These are phyloP conservation scores for Eutrema yunnanense DNA, from an alignment of 345 rosid species.

Conservation along the genomic window DNA sequence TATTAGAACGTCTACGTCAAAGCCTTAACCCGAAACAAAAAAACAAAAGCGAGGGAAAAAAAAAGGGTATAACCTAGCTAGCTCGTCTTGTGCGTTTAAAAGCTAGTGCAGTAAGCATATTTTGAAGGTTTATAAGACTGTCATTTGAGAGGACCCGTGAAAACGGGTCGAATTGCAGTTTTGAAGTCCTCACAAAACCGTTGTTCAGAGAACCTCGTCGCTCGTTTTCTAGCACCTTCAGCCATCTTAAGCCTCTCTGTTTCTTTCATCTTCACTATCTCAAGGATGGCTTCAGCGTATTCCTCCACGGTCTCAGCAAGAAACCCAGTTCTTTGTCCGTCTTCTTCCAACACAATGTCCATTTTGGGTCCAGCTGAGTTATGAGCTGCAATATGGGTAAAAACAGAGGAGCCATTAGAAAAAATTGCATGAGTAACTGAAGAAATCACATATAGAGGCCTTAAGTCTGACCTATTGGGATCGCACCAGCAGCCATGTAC, in stretches of 20 bases:
- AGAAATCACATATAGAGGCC: neutral
- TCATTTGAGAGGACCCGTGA: conserved; percentile 19
- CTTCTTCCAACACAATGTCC: conserved; percentile 91
- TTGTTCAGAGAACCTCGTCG: conserved; percentile 65
- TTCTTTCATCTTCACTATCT: conserved; percentile 53
- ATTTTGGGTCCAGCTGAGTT: conserved; percentile 92
- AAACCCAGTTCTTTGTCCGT: conserved; percentile 74
- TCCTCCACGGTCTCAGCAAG: conserved; percentile 72
- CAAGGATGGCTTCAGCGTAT: conserved; percentile 65
- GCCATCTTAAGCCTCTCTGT: conserved; percentile 66
- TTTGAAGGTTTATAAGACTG: neutral
- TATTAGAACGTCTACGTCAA: neutral
- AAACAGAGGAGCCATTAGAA: neutral
- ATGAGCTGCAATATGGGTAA: conserved; percentile 50
- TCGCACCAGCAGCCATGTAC: conserved; percentile 93
- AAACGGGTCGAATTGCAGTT: conserved; percentile 51
- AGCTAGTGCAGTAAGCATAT: neutral
- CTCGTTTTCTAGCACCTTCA: conserved; percentile 65
- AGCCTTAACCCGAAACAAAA: neutral
- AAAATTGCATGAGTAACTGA: neutral
- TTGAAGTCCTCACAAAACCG: conserved; percentile 67
- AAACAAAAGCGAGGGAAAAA: neutral
- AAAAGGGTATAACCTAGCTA: neutral
- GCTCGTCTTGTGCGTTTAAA: neutral
- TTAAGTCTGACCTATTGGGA: conserved; percentile 66